Conservation (phyloP, 805 yeast species). For the Komagataella populi region DNA sequence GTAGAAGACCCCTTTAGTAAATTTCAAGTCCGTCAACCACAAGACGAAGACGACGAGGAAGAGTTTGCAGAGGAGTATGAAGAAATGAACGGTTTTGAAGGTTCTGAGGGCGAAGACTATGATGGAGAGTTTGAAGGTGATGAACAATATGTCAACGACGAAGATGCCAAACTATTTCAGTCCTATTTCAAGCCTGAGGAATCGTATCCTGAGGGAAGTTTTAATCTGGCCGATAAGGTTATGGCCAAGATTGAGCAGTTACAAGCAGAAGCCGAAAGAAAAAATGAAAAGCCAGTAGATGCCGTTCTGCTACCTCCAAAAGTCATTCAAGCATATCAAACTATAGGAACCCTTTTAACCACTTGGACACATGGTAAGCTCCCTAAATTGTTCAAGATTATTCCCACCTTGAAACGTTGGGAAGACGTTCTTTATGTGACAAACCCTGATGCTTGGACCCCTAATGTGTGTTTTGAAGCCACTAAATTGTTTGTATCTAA, state of each 20-base stretch:
- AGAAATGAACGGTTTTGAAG: slow-evolving; percentile 12
- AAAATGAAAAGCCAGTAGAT: slow-evolving; percentile 33
- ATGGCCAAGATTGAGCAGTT: slow-evolving; percentile 72
- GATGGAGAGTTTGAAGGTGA: slow-evolving; percentile 41
- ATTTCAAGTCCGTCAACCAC: slow-evolving; percentile 9
- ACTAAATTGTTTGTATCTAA: slow-evolving; percentile 89
- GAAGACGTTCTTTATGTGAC: slow-evolving; percentile 89
- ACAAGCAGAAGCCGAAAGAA: slow-evolving; percentile 13
- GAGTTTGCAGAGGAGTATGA: slow-evolving; percentile 17
- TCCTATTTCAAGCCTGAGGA: slow-evolving; percentile 38
- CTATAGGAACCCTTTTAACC: slow-evolving; percentile 76
- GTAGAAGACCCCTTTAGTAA: slow-evolving; percentile 12
- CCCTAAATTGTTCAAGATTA: slow-evolving; percentile 91
- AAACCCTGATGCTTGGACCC: slow-evolving; percentile 88
- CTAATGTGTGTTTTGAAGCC: slow-evolving; percentile 90
- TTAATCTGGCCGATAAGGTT: slow-evolving; percentile 83
- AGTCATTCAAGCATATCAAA: slow-evolving; percentile 87
- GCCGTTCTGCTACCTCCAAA: slow-evolving; percentile 89
- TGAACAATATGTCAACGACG: slow-evolving; percentile 51
- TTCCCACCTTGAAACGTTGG: slow-evolving; percentile 92
- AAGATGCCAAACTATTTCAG: slow-evolving; percentile 77
- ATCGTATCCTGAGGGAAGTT: slow-evolving; percentile 24
- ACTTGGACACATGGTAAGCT: slow-evolving; percentile 92
- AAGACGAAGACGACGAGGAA: slow-evolving; percentile 17
- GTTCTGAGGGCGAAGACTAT: slow-evolving; percentile 21